Conservation (phyloP, 805 yeast species). For the Candida pseudofarinosa region DNA sequence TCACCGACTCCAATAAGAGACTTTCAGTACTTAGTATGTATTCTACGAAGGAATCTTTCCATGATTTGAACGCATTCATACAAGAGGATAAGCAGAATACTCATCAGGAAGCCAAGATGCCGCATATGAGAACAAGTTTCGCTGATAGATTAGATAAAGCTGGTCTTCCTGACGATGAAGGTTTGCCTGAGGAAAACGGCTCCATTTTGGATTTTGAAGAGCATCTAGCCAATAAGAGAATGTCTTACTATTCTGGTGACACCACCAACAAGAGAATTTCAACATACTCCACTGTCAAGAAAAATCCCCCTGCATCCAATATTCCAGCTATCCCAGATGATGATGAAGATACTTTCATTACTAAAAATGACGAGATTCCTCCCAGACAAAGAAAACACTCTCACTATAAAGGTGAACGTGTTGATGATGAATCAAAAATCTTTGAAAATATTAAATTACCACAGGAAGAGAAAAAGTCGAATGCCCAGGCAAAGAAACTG, state of each 20-base stretch:
- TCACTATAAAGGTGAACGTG: slow-evolving; percentile 20
- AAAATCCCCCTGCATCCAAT: slow-evolving; percentile 20
- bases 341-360: slow-evolving; percentile 38
- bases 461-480: slow-evolving; percentile 24
- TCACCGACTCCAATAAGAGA: slow-evolving; percentile 61
- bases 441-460: slow-evolving; percentile 50
- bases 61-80: slow-evolving; percentile 46
- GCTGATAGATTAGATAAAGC: slow-evolving; percentile 40
- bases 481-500: slow-evolving; percentile 14
- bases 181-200: slow-evolving; percentile 31
- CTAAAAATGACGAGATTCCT: slow-evolving; percentile 23
- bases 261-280: slow-evolving; percentile 24
- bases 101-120: slow-evolving; percentile 14
- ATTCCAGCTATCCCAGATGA: slow-evolving; percentile 27
- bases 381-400: slow-evolving; percentile 13
- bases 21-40: slow-evolving; percentile 68
- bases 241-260: slow-evolving; percentile 33
- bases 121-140: slow-evolving; percentile 35
- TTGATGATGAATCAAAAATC: slow-evolving; percentile 28
- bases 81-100: slow-evolving; percentile 20
- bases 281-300: slow-evolving; percentile 11
- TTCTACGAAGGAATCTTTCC: slow-evolving; percentile 63
- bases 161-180: slow-evolving; percentile 28
- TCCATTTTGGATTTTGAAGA: slow-evolving; percentile 40
- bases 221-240: slow-evolving; percentile 34